Evolutionary conservation across 2,329 filamentous ascomycete genomes (phyloP).

Genomic region (Phoma herbarum): DNA sequence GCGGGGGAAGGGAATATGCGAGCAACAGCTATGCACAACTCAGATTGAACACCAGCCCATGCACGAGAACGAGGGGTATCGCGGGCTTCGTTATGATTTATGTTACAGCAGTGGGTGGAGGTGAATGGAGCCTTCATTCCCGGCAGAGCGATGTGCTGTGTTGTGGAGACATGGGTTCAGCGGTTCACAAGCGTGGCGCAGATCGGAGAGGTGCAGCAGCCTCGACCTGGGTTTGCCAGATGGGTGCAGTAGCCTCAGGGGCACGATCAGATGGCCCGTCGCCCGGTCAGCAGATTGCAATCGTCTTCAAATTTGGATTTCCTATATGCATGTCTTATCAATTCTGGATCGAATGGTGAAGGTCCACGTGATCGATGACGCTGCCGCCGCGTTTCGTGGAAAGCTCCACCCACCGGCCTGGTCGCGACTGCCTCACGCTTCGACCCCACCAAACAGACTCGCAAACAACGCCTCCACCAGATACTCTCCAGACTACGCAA

Average conservation of each 20-base stretch:
- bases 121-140: conserved; percentile 22
- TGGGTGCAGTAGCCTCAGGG: conserved; percentile 17
- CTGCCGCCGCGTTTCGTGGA: conserved; percentile 8
- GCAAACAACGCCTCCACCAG: not conserved
- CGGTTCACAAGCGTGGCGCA: conserved; percentile 24
- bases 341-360: not conserved
- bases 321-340: not conserved
- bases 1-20: conserved; percentile 27
- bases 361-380: conserved; percentile 22
- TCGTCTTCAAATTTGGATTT: not conserved
- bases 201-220: conserved; percentile 20
- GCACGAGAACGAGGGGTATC: conserved; percentile 15
- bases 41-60: conserved; percentile 21
- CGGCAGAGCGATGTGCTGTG: conserved; percentile 18
- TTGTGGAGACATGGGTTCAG: conserved; percentile 19
- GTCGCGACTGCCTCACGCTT: conserved; percentile 21
- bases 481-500: too few relatives aligned
- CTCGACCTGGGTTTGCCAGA: conserved; percentile 14
- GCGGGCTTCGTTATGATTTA: conserved; percentile 10
- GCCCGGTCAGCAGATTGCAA: conserved; percentile 6
- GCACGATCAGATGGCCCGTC: conserved; percentile 12
- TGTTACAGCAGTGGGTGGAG: conserved; percentile 21
- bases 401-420: conserved; percentile 22
- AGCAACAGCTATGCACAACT: conserved; percentile 26
- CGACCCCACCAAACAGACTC: conserved; percentile 18